Percentiles rank a stretch among this genome's conserved stretches.
Evolutionary conservation across 306 rosid genomes (phyloP).

Genomic region (Pueraria montana): DNA sequence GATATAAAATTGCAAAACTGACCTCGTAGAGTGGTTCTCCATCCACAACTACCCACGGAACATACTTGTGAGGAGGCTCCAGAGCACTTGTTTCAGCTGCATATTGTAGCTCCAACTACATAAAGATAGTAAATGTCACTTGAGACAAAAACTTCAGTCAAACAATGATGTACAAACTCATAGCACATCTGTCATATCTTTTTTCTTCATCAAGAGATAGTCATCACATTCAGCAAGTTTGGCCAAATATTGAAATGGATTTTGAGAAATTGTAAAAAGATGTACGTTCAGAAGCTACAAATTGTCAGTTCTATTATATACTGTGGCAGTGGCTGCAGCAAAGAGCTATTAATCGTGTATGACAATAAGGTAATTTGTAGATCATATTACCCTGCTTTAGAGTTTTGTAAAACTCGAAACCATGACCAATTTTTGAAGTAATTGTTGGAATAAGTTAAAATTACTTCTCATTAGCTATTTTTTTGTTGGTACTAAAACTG

Average conservation of each 20-base stretch:
- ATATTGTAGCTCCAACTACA: slow-evolving; percentile 84
- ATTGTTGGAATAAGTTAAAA: slow-evolving; percentile 16
- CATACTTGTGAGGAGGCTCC: slow-evolving; percentile 85
- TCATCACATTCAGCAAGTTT: slow-evolving; percentile 6
- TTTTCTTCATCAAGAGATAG: slow-evolving; percentile 12
- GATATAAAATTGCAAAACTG: slow-evolving; percentile 50
- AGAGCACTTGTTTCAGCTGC: slow-evolving; percentile 77
- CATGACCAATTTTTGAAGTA: background rate
- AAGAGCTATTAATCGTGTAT: slow-evolving; percentile 17
- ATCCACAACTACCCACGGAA: slow-evolving; percentile 94
- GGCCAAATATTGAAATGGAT: background rate
- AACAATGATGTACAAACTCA: slow-evolving; percentile 22
- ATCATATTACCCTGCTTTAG: slow-evolving; percentile 6
- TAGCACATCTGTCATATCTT: slow-evolving; percentile 16
- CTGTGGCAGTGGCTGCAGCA: background rate
- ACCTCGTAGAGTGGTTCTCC: slow-evolving; percentile 92
- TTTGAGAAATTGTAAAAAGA: slow-evolving; percentile 28
- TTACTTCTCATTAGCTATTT: slow-evolving; percentile 3
- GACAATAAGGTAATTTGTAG: background rate
- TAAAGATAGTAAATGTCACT: slow-evolving; percentile 37
- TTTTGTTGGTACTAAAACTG: too few relatives aligned
- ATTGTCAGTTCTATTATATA: slow-evolving; percentile 14
- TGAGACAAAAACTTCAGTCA: slow-evolving; percentile 26
- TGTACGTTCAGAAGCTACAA: slow-evolving; percentile 31
- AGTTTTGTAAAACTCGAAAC: slow-evolving; percentile 3